Base-by-base conservation (phyloP, 805 yeast species). In the Yamadazyma philogaea region DNA sequence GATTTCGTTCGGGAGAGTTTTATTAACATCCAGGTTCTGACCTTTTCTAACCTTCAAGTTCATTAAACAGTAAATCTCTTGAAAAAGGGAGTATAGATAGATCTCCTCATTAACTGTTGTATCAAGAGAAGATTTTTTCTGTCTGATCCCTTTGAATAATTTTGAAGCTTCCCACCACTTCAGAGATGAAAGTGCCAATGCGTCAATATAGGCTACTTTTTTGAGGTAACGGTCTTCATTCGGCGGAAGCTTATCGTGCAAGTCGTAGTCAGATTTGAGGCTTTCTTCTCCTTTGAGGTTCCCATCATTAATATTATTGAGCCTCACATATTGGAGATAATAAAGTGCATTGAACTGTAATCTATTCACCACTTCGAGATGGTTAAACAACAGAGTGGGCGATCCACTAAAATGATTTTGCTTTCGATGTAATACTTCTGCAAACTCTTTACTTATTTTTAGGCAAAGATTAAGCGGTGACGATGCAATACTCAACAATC, bases 381-480 rank as follows among this genome's bases (percentile, higher is more conserved):
- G 40, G 17, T 37, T 11, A 14, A 10, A 17, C 17, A 37, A 28
- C 16, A 20, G 26, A 14, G 3, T 32, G 18, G 16, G 32, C 6
- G 32, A 16, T 12, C 39, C 31, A 36, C 17, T 11, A 14, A 36
- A 26, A 10, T 21, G 15, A 3, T 8, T 21, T 3, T 5, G 21
- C 5, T 20, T 17, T 11, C 10, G 7, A 7, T 12, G 4, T 16
- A 18, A 19, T 18, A 19, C 17, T 20, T 36, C 24, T 6, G 16
- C 18, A 8, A 36, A 26, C 14, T 17, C 14, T 8, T 11, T 6
- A 7, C 16, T 36, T 15, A 36, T 36, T 16, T 12, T 15, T 2
- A 38, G 35, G 16, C 28, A 19, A 6, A 34, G 31, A 6, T 16
- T 16, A 8, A 38, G 24, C 16, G 41, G 36, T 20, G 41, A 30